These are phyloP conservation scores for Sonneratia caseolaris DNA, from an alignment of 345 rosid species.

Conservation along the genomic window DNA sequence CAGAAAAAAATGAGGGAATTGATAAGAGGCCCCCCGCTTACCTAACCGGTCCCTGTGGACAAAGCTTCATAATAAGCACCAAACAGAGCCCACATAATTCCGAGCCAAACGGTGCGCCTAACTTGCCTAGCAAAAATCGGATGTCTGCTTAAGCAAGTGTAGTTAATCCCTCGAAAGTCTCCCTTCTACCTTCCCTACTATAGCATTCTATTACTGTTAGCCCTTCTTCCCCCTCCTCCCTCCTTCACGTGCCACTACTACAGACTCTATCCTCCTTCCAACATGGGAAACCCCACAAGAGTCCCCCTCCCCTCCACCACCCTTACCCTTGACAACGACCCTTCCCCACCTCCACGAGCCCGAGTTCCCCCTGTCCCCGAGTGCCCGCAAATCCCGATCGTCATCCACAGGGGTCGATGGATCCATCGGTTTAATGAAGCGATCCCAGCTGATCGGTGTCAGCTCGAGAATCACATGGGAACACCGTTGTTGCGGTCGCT, in stretches of 20 bases:
- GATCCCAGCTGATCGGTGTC: too few relatives aligned
- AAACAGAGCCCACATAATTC: background rate
- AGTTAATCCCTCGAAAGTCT: slow-evolving; percentile 18
- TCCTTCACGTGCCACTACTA: background rate
- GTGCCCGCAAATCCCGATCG: too few relatives aligned
- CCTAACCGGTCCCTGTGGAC: too few relatives aligned
- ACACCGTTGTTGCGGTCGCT: too few relatives aligned
- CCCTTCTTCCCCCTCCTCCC: too few relatives aligned
- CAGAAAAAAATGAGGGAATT: too few relatives aligned
- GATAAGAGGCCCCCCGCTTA: too few relatives aligned
- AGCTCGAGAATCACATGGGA: too few relatives aligned
- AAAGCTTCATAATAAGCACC: background rate
- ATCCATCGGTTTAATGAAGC: too few relatives aligned
- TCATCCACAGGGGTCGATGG: too few relatives aligned
- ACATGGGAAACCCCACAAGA: background rate
- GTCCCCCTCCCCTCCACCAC: background rate
- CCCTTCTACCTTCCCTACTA: slow-evolving; percentile 9
- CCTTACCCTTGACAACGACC: background rate
- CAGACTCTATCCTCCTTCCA: background rate
- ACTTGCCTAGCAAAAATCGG: slow-evolving; percentile 16
- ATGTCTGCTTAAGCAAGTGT: slow-evolving; percentile 7
- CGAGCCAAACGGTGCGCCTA: slow-evolving; percentile 12
- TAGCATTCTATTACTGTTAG: background rate
- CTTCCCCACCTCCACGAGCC: background rate
- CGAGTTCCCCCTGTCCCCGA: too few relatives aligned